Evolutionary conservation across 2,329 filamentous ascomycete species (phyloP), one percentile per base, ranked within the genome.

Genomic region (Trichoderma brevicompactum): DNA sequence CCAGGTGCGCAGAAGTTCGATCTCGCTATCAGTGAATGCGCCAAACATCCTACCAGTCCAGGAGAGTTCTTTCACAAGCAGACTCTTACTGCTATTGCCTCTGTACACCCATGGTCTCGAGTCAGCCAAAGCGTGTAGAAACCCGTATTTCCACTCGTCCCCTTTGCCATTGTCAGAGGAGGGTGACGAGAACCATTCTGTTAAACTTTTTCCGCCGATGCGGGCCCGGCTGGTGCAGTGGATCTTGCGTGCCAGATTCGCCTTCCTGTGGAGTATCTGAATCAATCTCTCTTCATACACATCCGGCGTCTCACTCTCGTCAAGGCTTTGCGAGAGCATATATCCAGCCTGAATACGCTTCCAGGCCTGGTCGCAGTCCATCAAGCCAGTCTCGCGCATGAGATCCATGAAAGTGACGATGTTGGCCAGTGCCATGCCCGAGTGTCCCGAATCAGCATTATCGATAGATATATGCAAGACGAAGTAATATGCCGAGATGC

Each of bases 21-120:
- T 72, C 68, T 84, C 82, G 10, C 69, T 71, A 15, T 78, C 69
- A 1, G 80, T 83, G 69, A 84, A 84, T 19, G 79, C 75, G 1
- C 81, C 81, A 68, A 81, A 84, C 81, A 83, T 83, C 49, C 74
- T 77, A 5, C 81, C 82, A 28, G 77, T 75, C 80, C 81, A 83
- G 1, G 68, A 72, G 7, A 83, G 68, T 69, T 80, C 80, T 46
- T 73, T 75, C 2, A 82, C 69, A 2, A 83, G 72, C 23, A 68
- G 74, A 64, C 81, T 83, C 40, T 75, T 75, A 1, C 69, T 55
- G 60, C 78, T 78, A 43, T 76, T 69, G 5, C 81, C 81, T 46
- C 72, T 74, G 48, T 73, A 68, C 3, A 83, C 70, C 81, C 81
- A 83, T 2, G 68, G 66, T 40, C 50, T 60, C 8, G 65, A 43